Evolutionary conservation across 2,329 filamentous ascomycete species (phyloP), one percentile per base, ranked within the genome.

Genomic region (Cytospora leucostoma): DNA sequence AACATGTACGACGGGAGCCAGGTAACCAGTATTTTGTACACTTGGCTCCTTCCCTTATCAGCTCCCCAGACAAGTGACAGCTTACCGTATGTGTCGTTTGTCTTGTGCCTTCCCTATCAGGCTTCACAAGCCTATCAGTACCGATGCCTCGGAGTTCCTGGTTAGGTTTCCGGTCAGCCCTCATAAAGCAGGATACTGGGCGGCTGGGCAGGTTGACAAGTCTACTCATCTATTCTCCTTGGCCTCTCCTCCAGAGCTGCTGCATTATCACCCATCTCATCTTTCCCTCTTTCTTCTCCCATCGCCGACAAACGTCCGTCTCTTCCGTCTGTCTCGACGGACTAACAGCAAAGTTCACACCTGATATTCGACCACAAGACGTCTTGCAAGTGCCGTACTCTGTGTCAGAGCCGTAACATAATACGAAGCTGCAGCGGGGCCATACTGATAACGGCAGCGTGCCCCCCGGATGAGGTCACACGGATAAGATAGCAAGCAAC

Each of bases 21-120:
- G 27, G 27, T 27, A 27, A 27, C 27, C 27, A 27, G 27, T 27
- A 27, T 50, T 50, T 40, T 38, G 21, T 47, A 37, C 57, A 35
- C 37, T 60, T 54, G 58, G 52, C 58, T 60, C 58, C 50, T 60
- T 60, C 58, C 58, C 58, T 60, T 60, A 60, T 60, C 58, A 60
- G 58, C 51, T 60, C 37, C 37, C 8, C 58, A 37, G 37, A 37
- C 32, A 44, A 40, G 12, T 47, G 50, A 13, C 49, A 44, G 53
- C 34, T 12, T 51, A 27, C n/a, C 33, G 19, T 27, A 34, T 59
- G 50, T 50, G 47, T 53, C 35, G 15, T 17, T 53, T n/a, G 58
- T 35, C 19, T 47, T 40, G 27, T 38, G 58, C 58, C 58, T 54
- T 60, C 50, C 58, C 58, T 60, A 60, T 60, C 58, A 52, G 58